Percentiles rank a stretch among this genome's conserved stretches.
These are phyloP conservation scores for Zymoseptoria tritici DNA, from an alignment of 2,329 filamentous ascomycete species.

Conservation along the genomic window DNA sequence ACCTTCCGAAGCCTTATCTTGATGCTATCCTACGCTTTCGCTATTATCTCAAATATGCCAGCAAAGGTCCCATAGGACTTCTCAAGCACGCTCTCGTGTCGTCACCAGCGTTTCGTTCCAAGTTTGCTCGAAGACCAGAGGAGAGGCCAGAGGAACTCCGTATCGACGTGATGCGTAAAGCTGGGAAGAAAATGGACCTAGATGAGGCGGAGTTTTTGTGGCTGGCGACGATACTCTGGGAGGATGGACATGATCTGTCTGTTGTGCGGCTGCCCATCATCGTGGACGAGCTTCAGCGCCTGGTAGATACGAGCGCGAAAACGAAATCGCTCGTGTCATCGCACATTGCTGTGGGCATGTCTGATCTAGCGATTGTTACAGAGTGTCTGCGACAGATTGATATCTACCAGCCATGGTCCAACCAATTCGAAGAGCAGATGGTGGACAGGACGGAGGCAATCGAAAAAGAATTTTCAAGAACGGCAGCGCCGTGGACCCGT, in stretches of 20 bases:
- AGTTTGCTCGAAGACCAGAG: neutral
- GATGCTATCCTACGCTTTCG: conserved; percentile 36
- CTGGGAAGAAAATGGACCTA: neutral
- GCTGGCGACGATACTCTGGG: conserved; percentile 13
- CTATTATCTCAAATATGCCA: conserved; percentile 30
- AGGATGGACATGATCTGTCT: conserved; percentile 29
- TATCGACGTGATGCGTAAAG: neutral
- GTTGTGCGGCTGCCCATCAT: conserved; percentile 22
- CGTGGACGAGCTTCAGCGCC: conserved; percentile 44
- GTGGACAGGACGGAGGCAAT: conserved; percentile 15
- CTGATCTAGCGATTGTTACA: conserved; percentile 41
- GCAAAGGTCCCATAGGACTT: conserved; percentile 25
- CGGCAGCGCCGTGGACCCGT: conserved; percentile 1
- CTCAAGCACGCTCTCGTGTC: conserved; percentile 1
- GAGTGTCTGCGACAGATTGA: conserved; percentile 42
- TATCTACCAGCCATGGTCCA: conserved; percentile 45
- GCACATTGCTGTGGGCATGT: conserved; percentile 27
- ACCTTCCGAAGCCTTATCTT: conserved; percentile 36
- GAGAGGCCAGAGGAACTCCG: neutral
- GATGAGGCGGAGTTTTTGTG: neutral
- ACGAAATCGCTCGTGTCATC: conserved; percentile 6
- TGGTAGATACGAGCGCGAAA: conserved; percentile 25
- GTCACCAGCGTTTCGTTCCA: conserved; percentile 3
- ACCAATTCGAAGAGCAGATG: conserved; percentile 31
- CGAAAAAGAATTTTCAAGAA: conserved; percentile 16